Percentiles rank a stretch among this genome's conserved stretches.
phyloP scores from a whole-genome alignment of 441 rosid species.

The Theobroma grandiflorum region DNA sequence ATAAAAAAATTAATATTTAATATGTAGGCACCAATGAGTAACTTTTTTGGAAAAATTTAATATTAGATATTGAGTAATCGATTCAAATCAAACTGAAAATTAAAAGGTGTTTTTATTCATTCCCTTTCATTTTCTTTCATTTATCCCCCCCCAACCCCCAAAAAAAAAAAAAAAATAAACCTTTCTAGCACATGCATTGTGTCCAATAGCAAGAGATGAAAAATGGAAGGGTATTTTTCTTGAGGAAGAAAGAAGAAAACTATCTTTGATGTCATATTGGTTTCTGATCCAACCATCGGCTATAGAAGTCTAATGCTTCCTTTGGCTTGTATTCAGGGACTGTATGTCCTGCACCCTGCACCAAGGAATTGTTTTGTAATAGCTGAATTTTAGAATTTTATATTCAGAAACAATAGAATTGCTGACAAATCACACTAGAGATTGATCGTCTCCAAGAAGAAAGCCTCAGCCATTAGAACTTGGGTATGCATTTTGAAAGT shows the following conservation, averaged over 20 bases:
- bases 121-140: not conserved
- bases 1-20: too few species aligned
- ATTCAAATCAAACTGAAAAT: too few species aligned
- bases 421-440: not conserved
- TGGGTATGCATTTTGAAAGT: not conserved
- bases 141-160: too few species aligned
- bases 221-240: not conserved
- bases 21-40: too few species aligned
- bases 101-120: not conserved
- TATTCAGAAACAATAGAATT: not conserved
- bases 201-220: not conserved
- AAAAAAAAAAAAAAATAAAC: not conserved
- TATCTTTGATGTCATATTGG: slow-evolving; percentile 37
- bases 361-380: not conserved
- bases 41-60: too few species aligned
- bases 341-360: slow-evolving; percentile 79
- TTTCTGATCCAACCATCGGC: slow-evolving; percentile 65
- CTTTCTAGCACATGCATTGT: not conserved
- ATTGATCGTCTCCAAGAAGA: not conserved
- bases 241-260: not conserved
- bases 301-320: slow-evolving; percentile 78
- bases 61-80: too few species aligned
- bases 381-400: not conserved
- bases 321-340: slow-evolving; percentile 73
- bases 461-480: too few species aligned